These are phyloP conservation scores for Loxodes magnus DNA, from an alignment of 73 alveolate species.

Conservation along the genomic window DNA sequence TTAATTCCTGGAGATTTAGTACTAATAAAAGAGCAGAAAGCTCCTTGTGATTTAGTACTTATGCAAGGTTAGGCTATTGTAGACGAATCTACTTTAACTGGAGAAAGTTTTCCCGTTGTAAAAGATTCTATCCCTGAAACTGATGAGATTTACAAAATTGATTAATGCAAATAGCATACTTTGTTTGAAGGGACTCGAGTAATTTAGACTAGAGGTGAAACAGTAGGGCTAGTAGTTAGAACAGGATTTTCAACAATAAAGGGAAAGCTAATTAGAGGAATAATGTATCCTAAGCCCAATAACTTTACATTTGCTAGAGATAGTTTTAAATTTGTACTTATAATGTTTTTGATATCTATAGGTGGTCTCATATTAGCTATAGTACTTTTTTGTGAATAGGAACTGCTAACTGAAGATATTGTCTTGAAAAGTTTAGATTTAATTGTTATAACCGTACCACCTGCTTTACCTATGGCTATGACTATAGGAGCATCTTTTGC, in stretches of 20 bases:
- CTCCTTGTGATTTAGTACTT: too few relatives aligned
- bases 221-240: slow-evolving; percentile 1
- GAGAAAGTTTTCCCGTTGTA: too few relatives aligned
- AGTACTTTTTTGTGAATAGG: slow-evolving; percentile 20
- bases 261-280: slow-evolving; percentile 76
- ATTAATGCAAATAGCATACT: too few relatives aligned
- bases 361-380: slow-evolving; percentile 46
- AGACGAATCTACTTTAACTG: too few relatives aligned
- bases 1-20: too few relatives aligned
- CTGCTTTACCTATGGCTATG: slow-evolving; percentile 59
- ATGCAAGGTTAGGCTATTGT: too few relatives aligned
- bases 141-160: too few relatives aligned
- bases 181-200: slow-evolving; percentile 1
- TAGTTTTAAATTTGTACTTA: slow-evolving; percentile 61
- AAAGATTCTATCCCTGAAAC: too few relatives aligned
- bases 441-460: slow-evolving; percentile 59
- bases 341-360: slow-evolving; percentile 64
- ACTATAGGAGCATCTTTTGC: slow-evolving; percentile 40
- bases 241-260: slow-evolving; percentile 80
- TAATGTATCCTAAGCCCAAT: slow-evolving; percentile 61
- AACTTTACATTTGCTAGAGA: slow-evolving; percentile 76
- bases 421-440: slow-evolving; percentile 31
- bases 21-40: too few relatives aligned
- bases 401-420: background rate
- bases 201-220: background rate